Evolutionary conservation across 2,329 filamentous ascomycete genomes (phyloP).

Genomic region (Daldinia sp.): DNA sequence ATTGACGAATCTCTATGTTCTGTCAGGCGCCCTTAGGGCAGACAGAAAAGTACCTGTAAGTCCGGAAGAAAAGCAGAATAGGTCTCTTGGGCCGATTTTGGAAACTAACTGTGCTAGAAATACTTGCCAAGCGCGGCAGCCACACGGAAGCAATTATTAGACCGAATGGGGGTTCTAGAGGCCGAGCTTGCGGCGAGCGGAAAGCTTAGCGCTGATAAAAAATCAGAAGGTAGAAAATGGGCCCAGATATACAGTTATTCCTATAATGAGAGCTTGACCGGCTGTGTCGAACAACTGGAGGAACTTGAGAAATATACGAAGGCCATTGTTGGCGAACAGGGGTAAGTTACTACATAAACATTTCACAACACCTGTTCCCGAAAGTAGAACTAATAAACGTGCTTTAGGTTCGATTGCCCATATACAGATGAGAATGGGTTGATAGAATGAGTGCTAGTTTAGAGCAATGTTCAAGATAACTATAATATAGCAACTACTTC

Average conservation of each 20-base stretch:
- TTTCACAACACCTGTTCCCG: background rate
- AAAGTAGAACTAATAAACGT: conserved; percentile 18
- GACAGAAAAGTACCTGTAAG: conserved; percentile 63
- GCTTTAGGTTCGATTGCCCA: conserved; percentile 53
- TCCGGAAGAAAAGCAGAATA: conserved; percentile 8
- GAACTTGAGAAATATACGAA: conserved; percentile 68
- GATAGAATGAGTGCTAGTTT: conserved; percentile 8
- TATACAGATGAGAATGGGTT: conserved; percentile 37
- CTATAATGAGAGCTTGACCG: conserved; percentile 65
- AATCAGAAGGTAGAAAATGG: conserved; percentile 61
- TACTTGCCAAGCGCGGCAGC: conserved; percentile 69
- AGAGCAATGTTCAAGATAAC: background rate
- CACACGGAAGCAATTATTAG: conserved; percentile 64
- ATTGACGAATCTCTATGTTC: conserved; percentile 68
- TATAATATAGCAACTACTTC: background rate
- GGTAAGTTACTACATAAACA: conserved; percentile 48
- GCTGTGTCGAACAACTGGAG: conserved; percentile 66
- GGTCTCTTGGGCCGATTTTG: background rate
- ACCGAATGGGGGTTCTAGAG: conserved; percentile 64
- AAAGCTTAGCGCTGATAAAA: conserved; percentile 44
- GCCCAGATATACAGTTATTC: conserved; percentile 69
- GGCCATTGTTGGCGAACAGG: conserved; percentile 68
- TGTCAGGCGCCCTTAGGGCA: conserved; percentile 66
- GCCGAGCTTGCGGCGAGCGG: conserved; percentile 51
- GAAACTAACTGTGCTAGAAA: conserved; percentile 49